A percentile compares a stretch with the other conserved stretches of the same genome.
phyloP scores from a whole-genome alignment of 306 rosid species.

The Quercus glauca region DNA sequence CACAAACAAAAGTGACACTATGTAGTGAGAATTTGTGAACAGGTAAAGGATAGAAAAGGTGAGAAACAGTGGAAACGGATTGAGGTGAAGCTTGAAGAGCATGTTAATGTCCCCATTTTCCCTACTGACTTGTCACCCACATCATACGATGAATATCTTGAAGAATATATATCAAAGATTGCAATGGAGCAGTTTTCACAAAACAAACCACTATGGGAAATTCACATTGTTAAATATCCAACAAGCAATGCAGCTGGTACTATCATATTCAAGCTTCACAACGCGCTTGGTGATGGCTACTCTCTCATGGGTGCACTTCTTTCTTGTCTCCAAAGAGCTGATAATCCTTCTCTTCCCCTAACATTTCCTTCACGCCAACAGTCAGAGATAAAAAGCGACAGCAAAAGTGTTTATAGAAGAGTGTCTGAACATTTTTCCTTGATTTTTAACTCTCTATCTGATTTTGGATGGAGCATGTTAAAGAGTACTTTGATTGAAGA shows the following conservation, averaged over 20 bases:
- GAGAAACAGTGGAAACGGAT: slow-evolving; percentile 51
- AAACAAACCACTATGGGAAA: slow-evolving; percentile 50
- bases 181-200: slow-evolving; percentile 29
- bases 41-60: slow-evolving; percentile 41
- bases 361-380: slow-evolving; percentile 43
- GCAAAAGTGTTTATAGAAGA: neutral
- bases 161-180: slow-evolving; percentile 38
- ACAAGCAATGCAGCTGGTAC: slow-evolving; percentile 33
- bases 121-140: slow-evolving; percentile 17
- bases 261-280: slow-evolving; percentile 47
- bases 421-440: slow-evolving; percentile 21
- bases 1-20: neutral
- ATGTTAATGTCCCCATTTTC: slow-evolving; percentile 30
- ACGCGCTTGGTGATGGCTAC: slow-evolving; percentile 68
- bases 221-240: slow-evolving; percentile 51
- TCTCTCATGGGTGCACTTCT: slow-evolving; percentile 63
- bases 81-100: slow-evolving; percentile 42
- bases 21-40: neutral
- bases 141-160: slow-evolving; percentile 25
- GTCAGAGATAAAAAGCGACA: slow-evolving; percentile 1
- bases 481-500: slow-evolving; percentile 44
- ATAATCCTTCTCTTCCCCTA: slow-evolving; percentile 49
- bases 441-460: slow-evolving; percentile 23
- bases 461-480: slow-evolving; percentile 44
- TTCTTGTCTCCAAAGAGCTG: slow-evolving; percentile 46